Base-by-base conservation (phyloP, 352 stramenopile species). In the Phytophthora fragariae region DNA sequence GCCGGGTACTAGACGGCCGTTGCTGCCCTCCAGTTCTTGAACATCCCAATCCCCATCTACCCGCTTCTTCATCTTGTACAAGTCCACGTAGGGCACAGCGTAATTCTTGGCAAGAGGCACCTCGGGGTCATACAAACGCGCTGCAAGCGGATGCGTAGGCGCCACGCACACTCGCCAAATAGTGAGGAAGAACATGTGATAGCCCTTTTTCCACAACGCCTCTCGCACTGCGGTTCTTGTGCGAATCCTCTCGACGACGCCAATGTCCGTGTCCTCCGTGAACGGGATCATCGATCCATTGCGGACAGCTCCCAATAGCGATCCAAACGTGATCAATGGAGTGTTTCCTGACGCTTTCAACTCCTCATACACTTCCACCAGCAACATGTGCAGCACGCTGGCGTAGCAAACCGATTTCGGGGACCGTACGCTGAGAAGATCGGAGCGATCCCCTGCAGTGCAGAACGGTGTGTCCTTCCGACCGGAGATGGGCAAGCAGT, bases 371-470 rank as follows among this genome's bases (percentile, higher is more conserved):
- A 86, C 80, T 53, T 90, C 82, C 35, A 84, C 62, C 21, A 90
- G 62, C 24, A 90, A 50, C 76, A 90, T 79, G 64, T 90, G 80
- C 62, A 90, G 63, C 29, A 84, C 78, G 54, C 80, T 88, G n/a
- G 56, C 73, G 31, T 78, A 85, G 66, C 82, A 90, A 7, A 83
- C 35, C 12, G 78, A 82, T 9, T 76, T 65, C 4, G 69, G 63
- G 1, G 66, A 69, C 2, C 31, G 41, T 3, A 73, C 49, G 2
- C 44, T 76, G 15, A 88, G 67, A n/a, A 90, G 59, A 53, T 88
- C 80, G 15, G 82, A 60, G 19, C 83, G 80, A 65, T 90, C 80
- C 2, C 80, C 71, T 5, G 53, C 68, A 9, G 53, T 69, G 63
- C 83, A 90, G 68, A 77, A 83, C 12, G 76, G 73, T 3, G 72